Base-by-base conservation (phyloP, 2,329 filamentous ascomycete genomes). In the Madurella fahalii region DNA sequence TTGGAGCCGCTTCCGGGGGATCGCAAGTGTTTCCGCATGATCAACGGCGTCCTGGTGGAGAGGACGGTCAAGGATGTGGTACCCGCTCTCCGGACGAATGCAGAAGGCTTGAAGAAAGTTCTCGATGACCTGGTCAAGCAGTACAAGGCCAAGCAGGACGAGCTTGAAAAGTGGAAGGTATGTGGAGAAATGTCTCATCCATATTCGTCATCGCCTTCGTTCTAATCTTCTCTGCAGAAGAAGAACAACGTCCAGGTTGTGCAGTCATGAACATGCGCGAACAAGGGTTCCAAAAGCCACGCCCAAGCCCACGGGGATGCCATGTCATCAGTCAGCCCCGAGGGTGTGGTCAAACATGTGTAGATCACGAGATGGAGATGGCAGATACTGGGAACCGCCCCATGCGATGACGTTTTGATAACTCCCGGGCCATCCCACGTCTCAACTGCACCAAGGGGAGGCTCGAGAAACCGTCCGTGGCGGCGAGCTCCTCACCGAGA, bases 101-200 rank as follows among this genome's bases (percentile, higher is more conserved):
- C 90, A 25, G 93, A 97, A 60, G 93, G 94, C 1, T 71, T 99
- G 68, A 94, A 88, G 74, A 95, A 96, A 74, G 91, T 97, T 31
- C 77, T 97, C 52, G 92, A 96, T 60, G 93, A 96, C 70, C 76
- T 99, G 60, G 82, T 97, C 63, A 96, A 96, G 80, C 90, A 96
- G 74, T 97, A 97, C 79, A 95, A 95, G 77, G 76, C 79, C 32
- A 95, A 96, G 74, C 92, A 99, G 72, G 85, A 90, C 41, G 94
- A 99, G 69, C 83, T 99, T 78, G 93, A 99, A 70, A 92, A 87
- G 72, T 99, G 94, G 94, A 99, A 99, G 90, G 93, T 95, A 74
- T 55, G 84, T 53, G 30, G 18, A 40, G 40, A 37, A 37, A 11
- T 15, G 34, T 37, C 34, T 15, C 13, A 11, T 37, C 4, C 34